Evolutionary conservation across 2,329 filamentous ascomycete species (phyloP), one percentile per base, ranked within the genome.

Genomic region (Davidsoniella australis): DNA sequence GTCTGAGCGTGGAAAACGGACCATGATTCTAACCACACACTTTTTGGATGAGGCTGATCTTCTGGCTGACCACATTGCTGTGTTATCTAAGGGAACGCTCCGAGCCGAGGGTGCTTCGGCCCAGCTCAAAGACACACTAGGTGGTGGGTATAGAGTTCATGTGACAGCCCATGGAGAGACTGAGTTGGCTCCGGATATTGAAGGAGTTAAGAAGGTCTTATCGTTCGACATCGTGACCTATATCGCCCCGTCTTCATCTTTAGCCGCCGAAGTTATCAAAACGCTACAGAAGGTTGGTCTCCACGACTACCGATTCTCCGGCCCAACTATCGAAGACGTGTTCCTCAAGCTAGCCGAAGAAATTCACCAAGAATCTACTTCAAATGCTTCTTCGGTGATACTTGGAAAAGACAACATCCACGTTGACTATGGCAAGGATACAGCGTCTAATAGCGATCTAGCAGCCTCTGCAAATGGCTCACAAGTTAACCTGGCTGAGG

Each of bases 1-100:
- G 10, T 82, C 82, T 1, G 87, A 94, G 62, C 77, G 88, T 51
- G 87, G 86, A 17, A 72, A 72, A 53, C 71, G 88, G 40, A 94
- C 88, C 0, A 83, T 94, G 57, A 76, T 95, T 40, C 64, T 95
- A 51, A 95, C 88, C 0, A 95, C 88, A 0, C 89, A 95, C 62
- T 95, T 94, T 62, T 70, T 95, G 7, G 89, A 95, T 58, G 89
- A 95, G 63, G 89, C 88, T 0, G 88, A 95, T 59, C 69, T 94
- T 1, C 72, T 95, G 1, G 82, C 87, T 0, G 89, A 95, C 59
- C 81, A 88, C 54, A 93, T 95, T 55, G 84, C 81, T 1, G 85
- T 95, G 48, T 67, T 95, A 9, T 93, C 85, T 3, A 88, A 86
- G 59, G 88, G 88, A 17, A 78, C 77, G 1, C 70, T 94, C 2